Base-by-base conservation (phyloP, 176 grass and related monocot species). In the Aegilops sharonensis region DNA sequence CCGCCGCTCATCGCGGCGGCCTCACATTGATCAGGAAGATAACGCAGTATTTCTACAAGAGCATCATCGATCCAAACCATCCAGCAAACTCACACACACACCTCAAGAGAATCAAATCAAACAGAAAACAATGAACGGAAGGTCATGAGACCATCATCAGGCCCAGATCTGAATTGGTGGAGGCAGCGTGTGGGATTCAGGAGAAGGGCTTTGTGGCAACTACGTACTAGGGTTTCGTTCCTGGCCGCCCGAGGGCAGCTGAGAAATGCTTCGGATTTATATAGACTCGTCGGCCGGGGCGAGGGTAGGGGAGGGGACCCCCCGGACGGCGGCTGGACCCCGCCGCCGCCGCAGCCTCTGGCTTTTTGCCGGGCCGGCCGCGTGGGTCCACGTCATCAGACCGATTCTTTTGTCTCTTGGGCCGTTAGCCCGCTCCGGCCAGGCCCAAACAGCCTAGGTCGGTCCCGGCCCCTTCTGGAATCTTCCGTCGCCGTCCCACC, bases 61-160 rank as follows among this genome's bases (percentile, higher is more conserved):
- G 83, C 89, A 93, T 93, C 93, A 93, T 89, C 63, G 91, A 95
- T 93, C 86, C 88, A 80, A 52, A 36, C 8, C 30, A 85, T 64
- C 23, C 43, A 30, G 40, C 71, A 68, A 50, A 54, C 11, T 32
- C 13, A n/a, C 15, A 21, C 24, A 21, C 24, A 47, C 14, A 75
- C 1, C 11, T 0, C 3, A 47, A 32, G 9, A 72, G 59, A 86
- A 71, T 6, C 35, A 8, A 85, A 70, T 5, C 43, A 9, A 21
- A 72, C 35, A 23, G 6, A 57, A 75, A 12, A 3, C 35, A 11
- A 12, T 3, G 45, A 64, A 36, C 25, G 11, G 40, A 72, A 71
- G 39, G 40, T 25, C 12, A 23, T 0, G 37, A 24, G 23, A 5
- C 21, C 1, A 48, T 68, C 42, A 81, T 47, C 11, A 13, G 12